A percentile compares a stretch with the other conserved stretches of the same genome.
Evolutionary conservation across 2,329 filamentous ascomycete genomes (phyloP).

Genomic region (Penicillium griseofulvum): DNA sequence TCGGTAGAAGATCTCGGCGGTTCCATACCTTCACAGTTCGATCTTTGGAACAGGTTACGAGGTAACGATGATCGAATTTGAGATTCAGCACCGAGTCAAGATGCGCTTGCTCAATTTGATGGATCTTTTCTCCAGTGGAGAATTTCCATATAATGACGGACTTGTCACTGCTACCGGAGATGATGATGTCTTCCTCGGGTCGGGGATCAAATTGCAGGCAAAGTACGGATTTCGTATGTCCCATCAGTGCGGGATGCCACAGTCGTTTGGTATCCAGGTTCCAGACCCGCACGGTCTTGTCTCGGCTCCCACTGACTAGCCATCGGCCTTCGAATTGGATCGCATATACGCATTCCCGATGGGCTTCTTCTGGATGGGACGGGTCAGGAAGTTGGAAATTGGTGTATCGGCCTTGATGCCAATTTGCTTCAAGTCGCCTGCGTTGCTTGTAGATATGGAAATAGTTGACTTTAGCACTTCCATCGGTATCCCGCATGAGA

Average conservation of each 20-base stretch:
- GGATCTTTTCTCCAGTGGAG: slow-evolving; percentile 80
- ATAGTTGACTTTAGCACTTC: slow-evolving; percentile 71
- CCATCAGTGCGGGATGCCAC: slow-evolving; percentile 68
- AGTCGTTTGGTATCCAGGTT: slow-evolving; percentile 77
- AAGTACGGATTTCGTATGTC: slow-evolving; percentile 81
- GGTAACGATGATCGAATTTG: slow-evolving; percentile 82
- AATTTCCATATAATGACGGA: slow-evolving; percentile 90
- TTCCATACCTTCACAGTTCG: slow-evolving; percentile 97
- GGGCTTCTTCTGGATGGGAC: slow-evolving; percentile 73
- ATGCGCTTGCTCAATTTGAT: slow-evolving; percentile 74
- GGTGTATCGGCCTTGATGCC: slow-evolving; percentile 75
- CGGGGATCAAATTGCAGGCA: slow-evolving; percentile 93
- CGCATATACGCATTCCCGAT: slow-evolving; percentile 90
- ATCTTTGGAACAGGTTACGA: slow-evolving; percentile 97
- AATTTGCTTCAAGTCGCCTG: slow-evolving; percentile 81
- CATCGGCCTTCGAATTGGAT: slow-evolving; percentile 84
- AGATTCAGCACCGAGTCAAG: slow-evolving; percentile 90
- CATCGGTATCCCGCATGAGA: slow-evolving; percentile 32
- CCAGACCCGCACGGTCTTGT: slow-evolving; percentile 86
- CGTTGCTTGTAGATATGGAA: slow-evolving; percentile 89
- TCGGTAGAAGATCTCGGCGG: slow-evolving; percentile 60
- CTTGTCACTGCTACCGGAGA: slow-evolving; percentile 91
- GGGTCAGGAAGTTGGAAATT: slow-evolving; percentile 93
- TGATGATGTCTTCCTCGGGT: slow-evolving; percentile 84
- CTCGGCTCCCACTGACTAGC: slow-evolving; percentile 89